Conservation (phyloP, 1,284 basidiomycete species). For the Pyrrhoderma lamaoense region DNA sequence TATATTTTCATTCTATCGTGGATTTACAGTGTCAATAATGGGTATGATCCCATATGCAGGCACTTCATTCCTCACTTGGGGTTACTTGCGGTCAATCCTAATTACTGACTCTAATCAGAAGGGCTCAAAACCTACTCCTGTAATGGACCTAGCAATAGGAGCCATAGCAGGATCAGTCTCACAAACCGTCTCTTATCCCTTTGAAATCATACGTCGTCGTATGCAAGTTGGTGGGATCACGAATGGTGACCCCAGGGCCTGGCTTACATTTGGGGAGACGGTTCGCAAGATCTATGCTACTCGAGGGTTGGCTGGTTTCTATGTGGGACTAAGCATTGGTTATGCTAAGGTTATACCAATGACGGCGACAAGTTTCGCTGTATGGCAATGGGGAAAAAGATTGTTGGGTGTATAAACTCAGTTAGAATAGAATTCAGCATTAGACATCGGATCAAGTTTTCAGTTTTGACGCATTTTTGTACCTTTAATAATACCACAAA, state of each 20-base stretch:
- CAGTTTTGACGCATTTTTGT: no score
- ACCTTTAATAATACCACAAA: no score
- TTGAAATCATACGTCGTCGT: conserved; percentile 87
- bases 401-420: conserved; percentile 39
- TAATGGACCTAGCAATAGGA: conserved; percentile 71
- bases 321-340: conserved; percentile 88
- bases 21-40: conserved; percentile 84
- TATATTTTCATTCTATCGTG: conserved; percentile 89
- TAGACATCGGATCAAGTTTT: no score
- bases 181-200: conserved; percentile 93
- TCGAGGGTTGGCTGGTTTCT: conserved; percentile 84
- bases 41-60: conserved; percentile 98
- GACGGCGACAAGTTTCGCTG: conserved; percentile 78
- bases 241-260: conserved; percentile 52
- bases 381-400: conserved; percentile 70
- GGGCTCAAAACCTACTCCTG: conserved; percentile 34
- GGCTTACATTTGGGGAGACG: conserved; percentile 78
- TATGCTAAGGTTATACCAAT: conserved; percentile 97
- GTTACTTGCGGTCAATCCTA: conserved; percentile 66
- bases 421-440: background rate
- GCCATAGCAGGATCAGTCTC: conserved; percentile 86
- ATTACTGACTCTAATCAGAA: conserved; percentile 29
- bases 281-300: conserved; percentile 59
- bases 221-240: conserved; percentile 95
- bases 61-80: conserved; percentile 92